Evolutionary conservation across 768 basidiomycete species (phyloP), one percentile per base, ranked within the genome.

Genomic region (Gyrodon lividus): DNA sequence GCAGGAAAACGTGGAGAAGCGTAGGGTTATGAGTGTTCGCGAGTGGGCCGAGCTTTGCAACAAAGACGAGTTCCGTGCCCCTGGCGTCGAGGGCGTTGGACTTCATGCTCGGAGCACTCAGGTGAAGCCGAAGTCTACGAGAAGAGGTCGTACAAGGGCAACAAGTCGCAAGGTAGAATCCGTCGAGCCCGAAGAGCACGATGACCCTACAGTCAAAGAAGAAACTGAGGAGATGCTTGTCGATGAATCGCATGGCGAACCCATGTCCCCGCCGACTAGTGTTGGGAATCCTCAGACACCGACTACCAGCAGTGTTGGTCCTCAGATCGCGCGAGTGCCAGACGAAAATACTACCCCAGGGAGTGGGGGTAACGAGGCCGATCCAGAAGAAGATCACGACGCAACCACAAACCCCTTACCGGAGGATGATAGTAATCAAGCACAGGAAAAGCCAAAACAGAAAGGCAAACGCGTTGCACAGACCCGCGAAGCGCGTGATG

Each of bases 1-100:
- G 19, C 87, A 92, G 59, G 83, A 92, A 70, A 98, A 97, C 64
- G 78, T 97, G 62, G 92, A 92, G 73, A 93, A 91, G 70, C 80
- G 89, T 55, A 83, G 83, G 58, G 67, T 81, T 46, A 86, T 90
- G 83, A 92, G 88, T 62, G 83, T 91, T 19, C 84, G 89, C 48
- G 92, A 95, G 68, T 95, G 92, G 92, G 80, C 79, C 0, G 91
- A 93, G 62, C 69, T 91, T 5, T 89, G 88, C 57, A 68, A 67
- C 23, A 84, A 81, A 55, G 84, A 87, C 12, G 88, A 90, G 14
- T 83, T 81, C 50, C 79, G 84, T 26, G 81, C 89, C 0, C 92
- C 89, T 9, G 81, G 86, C n/a, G 71, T 84, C 20, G 77, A 81
- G 35, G 87, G 89, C 53, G 74, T 89, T 38, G 84, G 84, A 13